These are phyloP conservation scores for Penicillium sp. DNA, from an alignment of 2,329 filamentous ascomycete species.

Conservation along the genomic window DNA sequence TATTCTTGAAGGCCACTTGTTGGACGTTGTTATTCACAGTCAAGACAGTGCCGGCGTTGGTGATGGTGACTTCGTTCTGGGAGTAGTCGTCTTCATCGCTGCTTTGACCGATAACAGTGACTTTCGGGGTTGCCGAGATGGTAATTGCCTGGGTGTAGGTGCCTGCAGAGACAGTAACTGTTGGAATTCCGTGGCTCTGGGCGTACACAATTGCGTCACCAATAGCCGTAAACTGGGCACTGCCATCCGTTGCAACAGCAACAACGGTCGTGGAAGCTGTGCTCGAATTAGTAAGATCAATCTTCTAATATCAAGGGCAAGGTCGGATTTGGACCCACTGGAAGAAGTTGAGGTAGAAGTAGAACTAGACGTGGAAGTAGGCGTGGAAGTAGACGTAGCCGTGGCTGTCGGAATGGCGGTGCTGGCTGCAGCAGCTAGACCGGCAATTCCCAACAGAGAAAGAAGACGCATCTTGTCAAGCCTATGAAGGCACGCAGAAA, in stretches of 20 bases:
- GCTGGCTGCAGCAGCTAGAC: not conserved
- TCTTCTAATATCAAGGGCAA: no score
- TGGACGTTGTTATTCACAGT: conserved; percentile 31
- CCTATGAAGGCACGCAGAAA: not conserved
- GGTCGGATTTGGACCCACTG: not conserved
- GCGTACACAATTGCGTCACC: conserved; percentile 47
- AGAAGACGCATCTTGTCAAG: not conserved
- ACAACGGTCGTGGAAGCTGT: conserved; percentile 29
- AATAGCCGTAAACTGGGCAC: conserved; percentile 49
- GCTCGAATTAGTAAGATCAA: not conserved
- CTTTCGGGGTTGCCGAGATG: conserved; percentile 41
- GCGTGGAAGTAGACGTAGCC: not conserved
- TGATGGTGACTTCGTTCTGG: conserved; percentile 42
- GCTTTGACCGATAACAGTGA: conserved; percentile 45
- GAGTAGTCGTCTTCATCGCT: conserved; percentile 32
- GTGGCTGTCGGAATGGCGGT: not conserved
- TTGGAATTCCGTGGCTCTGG: conserved; percentile 42
- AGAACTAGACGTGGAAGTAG: not conserved
- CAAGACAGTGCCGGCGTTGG: conserved; percentile 26
- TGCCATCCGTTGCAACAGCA: conserved; percentile 48
- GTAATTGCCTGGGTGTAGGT: conserved; percentile 47
- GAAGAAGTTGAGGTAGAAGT: not conserved
- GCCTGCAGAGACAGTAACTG: conserved; percentile 47
- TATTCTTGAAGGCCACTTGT: conserved; percentile 39
- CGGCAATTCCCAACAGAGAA: not conserved